A percentile compares a stretch with the other conserved stretches of the same genome.
These are phyloP conservation scores for Apiotrichum sp. DNA, from an alignment of 1,284 basidiomycete genomes.

Conservation along the genomic window DNA sequence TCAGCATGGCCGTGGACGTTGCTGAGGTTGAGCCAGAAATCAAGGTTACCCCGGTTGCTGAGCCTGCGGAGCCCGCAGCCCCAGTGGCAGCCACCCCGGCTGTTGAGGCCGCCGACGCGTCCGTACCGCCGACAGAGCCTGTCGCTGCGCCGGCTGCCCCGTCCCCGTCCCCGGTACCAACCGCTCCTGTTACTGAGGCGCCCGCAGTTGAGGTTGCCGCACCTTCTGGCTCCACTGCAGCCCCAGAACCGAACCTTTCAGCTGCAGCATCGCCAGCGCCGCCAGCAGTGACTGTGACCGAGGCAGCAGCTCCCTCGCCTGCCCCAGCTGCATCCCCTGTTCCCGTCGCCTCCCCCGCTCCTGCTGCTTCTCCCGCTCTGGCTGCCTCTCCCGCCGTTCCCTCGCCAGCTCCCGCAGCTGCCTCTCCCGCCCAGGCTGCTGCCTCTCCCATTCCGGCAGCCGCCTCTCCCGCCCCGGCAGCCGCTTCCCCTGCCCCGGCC, in stretches of 20 bases:
- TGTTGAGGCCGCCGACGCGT: too few relatives aligned
- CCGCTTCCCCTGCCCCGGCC: too few relatives aligned
- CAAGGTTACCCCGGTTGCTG: not conserved
- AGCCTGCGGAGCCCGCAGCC: not conserved
- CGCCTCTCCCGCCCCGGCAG: too few relatives aligned
- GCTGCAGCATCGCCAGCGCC: too few relatives aligned
- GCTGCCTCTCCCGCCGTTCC: not conserved
- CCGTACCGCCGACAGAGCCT: not conserved
- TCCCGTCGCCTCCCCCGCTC: not conserved
- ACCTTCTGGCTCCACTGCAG: not conserved
- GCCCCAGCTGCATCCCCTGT: not conserved
- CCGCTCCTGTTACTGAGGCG: not conserved
- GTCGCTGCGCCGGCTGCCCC: not conserved
- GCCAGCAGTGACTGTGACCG: too few relatives aligned
- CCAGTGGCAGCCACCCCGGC: not conserved
- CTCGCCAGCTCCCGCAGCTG: not conserved
- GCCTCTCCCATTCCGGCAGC: not conserved
- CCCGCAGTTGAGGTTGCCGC: conserved; percentile 1
- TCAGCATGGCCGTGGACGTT: not conserved
- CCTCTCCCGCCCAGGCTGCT: not conserved
- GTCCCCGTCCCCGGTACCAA: not conserved
- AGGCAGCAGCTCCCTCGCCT: too few relatives aligned
- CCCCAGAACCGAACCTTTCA: too few relatives aligned
- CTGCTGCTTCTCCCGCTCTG: not conserved
- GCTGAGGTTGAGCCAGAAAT: not conserved